These are phyloP conservation scores for Hypoxylon lienhwacheense DNA, from an alignment of 495 filamentous ascomycete genomes.

Conservation along the genomic window DNA sequence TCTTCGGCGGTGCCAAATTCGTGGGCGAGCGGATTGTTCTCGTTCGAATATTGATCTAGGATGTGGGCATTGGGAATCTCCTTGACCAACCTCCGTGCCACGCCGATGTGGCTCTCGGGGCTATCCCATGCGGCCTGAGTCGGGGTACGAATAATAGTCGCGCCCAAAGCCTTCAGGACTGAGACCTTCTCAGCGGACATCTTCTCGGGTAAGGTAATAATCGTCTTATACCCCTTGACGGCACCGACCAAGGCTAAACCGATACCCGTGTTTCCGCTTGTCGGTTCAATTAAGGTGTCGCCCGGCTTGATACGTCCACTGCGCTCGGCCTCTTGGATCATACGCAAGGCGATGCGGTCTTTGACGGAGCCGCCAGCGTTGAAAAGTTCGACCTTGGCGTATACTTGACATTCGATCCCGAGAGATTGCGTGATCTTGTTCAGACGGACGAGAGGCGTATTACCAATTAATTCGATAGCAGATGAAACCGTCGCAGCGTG, in stretches of 20 bases:
- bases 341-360: slow-evolving; percentile 93
- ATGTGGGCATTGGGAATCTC: slow-evolving; percentile 97
- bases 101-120: slow-evolving; percentile 95
- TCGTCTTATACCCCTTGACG: slow-evolving; percentile 95
- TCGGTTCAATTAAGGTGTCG: slow-evolving; percentile 96
- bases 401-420: slow-evolving; percentile 86
- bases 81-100: slow-evolving; percentile 84
- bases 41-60: slow-evolving; percentile 92
- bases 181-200: slow-evolving; percentile 98
- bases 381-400: slow-evolving; percentile 94
- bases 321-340: slow-evolving; percentile 95
- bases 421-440: slow-evolving; percentile 88
- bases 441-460: slow-evolving; percentile 89
- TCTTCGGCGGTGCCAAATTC: slow-evolving; percentile 95
- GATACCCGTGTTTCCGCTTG: slow-evolving; percentile 97
- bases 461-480: slow-evolving; percentile 72
- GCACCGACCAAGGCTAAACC: slow-evolving; percentile 91
- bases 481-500: slow-evolving; percentile 41
- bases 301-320: slow-evolving; percentile 93
- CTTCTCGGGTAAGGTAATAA: slow-evolving; percentile 98
- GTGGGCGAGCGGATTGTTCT: slow-evolving; percentile 89
- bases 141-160: slow-evolving; percentile 96
- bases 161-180: slow-evolving; percentile 87
- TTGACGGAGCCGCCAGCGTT: slow-evolving; percentile 98
- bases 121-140: slow-evolving; percentile 93